Percentiles rank a stretch among this genome's conserved stretches.
Conservation (phyloP, 2,329 filamentous ascomycete species). For the Penicillium polonicum region DNA sequence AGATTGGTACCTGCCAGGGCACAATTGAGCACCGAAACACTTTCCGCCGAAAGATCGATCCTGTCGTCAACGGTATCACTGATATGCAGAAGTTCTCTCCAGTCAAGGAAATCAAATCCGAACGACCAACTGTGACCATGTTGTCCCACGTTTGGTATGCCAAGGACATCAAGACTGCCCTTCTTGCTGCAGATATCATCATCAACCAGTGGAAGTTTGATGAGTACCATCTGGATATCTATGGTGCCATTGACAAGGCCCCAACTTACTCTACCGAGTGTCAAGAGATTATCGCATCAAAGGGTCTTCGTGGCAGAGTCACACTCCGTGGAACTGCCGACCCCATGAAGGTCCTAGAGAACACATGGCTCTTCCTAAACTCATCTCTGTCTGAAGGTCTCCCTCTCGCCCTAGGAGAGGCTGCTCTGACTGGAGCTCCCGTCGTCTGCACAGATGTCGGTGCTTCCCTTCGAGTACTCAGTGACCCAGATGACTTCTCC, state of each 20-base stretch:
- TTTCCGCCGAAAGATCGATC: slow-evolving; percentile 61
- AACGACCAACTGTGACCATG: slow-evolving; percentile 64
- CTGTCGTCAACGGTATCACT: slow-evolving; percentile 64
- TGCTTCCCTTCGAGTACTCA: slow-evolving; percentile 43
- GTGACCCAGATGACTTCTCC: slow-evolving; percentile 46
- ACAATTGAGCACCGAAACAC: slow-evolving; percentile 56
- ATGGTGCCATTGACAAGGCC: slow-evolving; percentile 63
- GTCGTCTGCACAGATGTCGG: slow-evolving; percentile 46
- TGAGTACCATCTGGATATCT: slow-evolving; percentile 63
- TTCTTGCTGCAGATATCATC: slow-evolving; percentile 64
- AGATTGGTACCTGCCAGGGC: slow-evolving; percentile 60
- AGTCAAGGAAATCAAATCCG: slow-evolving; percentile 58
- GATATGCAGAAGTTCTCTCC: slow-evolving; percentile 64
- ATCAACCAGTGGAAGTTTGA: slow-evolving; percentile 66
- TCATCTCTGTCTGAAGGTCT: slow-evolving; percentile 49
- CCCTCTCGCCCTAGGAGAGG: slow-evolving; percentile 48
- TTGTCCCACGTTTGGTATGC: slow-evolving; percentile 55
- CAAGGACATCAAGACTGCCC: slow-evolving; percentile 65
- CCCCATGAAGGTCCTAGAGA: slow-evolving; percentile 55
- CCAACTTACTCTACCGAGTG: slow-evolving; percentile 61
- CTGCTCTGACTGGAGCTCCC: slow-evolving; percentile 47
- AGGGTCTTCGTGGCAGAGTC: slow-evolving; percentile 51
- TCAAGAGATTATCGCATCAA: slow-evolving; percentile 58
- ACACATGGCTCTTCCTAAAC: slow-evolving; percentile 57
- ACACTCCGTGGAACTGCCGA: slow-evolving; percentile 58